Evolutionary conservation across 495 filamentous ascomycete species (phyloP), one percentile per base, ranked within the genome.

Genomic region (Lentithecium fluviatile): DNA sequence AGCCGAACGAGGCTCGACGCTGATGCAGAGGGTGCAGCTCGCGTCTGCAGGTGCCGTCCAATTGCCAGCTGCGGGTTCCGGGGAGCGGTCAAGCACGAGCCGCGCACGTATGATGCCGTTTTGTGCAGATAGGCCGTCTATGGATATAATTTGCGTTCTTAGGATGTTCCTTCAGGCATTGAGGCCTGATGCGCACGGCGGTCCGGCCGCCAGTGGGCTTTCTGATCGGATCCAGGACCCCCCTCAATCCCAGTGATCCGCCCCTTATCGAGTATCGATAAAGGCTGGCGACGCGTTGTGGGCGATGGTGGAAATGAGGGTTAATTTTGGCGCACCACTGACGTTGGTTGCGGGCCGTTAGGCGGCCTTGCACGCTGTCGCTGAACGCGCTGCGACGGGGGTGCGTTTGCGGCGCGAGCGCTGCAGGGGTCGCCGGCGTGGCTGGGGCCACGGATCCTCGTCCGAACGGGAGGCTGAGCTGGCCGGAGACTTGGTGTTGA

Each of bases 221-320:
- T 29, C 15, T 19, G 26, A 53, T 51, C 52, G n/a, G 52, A 20
- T 53, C 58, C 62, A 48, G 56, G 47, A 5, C 20, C 50, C 49
- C 53, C 45, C 58, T 58, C 63, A 25, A 46, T 45, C 29, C 20
- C 42, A 15, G 4, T 23, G 62, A 60, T 56, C 37, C n/a, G 10
- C 50, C 53, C 52, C 59, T 63, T 63, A 63, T 67, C 64, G 49
- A 52, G 32, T 49, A 59, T 66, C 64, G 64, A 67, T 62, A 67
- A 43, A 51, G 46, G 40, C 38, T 34, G 32, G 49, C 59, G 59
- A 60, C 60, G 59, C 64, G 64, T 59, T 43, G 53, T 56, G 64
- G 51, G 19, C 38, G 8, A 19, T 21, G 13, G 24, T 15, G 55
- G 56, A 63, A 58, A 59, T 59, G 42, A 58, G 25, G n/a, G 49